Percentiles rank a stretch among this genome's conserved stretches.
Evolutionary conservation across 768 basidiomycete species (phyloP).

Genomic region (Amanita muscaria): DNA sequence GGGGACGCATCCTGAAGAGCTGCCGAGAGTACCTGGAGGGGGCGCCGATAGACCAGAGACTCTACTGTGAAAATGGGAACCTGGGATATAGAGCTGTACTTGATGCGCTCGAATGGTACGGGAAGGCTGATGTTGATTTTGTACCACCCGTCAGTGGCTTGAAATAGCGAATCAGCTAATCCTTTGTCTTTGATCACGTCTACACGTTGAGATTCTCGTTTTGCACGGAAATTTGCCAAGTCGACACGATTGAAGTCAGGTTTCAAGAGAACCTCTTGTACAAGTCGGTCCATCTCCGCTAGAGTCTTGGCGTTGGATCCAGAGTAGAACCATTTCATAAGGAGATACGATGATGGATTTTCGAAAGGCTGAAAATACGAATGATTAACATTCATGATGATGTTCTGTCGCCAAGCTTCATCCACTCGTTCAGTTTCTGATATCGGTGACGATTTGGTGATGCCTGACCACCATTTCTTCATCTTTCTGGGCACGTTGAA

Average conservation of each 20-base stretch:
- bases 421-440: too few species aligned
- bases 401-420: too few species aligned
- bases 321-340: not conserved
- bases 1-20: not conserved
- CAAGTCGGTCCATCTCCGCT: not conserved
- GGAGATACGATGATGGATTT: not conserved
- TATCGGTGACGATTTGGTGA: not conserved
- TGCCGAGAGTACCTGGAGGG: not conserved
- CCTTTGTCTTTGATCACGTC: not conserved
- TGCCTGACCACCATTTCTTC: not conserved
- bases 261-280: not conserved
- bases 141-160: not conserved
- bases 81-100: not conserved
- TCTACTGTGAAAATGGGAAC: not conserved
- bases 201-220: not conserved
- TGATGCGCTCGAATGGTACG: not conserved
- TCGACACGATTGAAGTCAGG: not conserved
- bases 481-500: not conserved
- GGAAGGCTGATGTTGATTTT: not conserved
- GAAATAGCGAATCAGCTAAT: not conserved
- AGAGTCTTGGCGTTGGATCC: not conserved
- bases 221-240: not conserved
- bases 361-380: too few species aligned
- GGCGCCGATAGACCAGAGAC: not conserved
- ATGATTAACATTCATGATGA: too few species aligned